Percentiles rank a stretch among this genome's conserved stretches.
Evolutionary conservation across 2,329 filamentous ascomycete genomes (phyloP).

Genomic region (Aureobasidium namibiae): DNA sequence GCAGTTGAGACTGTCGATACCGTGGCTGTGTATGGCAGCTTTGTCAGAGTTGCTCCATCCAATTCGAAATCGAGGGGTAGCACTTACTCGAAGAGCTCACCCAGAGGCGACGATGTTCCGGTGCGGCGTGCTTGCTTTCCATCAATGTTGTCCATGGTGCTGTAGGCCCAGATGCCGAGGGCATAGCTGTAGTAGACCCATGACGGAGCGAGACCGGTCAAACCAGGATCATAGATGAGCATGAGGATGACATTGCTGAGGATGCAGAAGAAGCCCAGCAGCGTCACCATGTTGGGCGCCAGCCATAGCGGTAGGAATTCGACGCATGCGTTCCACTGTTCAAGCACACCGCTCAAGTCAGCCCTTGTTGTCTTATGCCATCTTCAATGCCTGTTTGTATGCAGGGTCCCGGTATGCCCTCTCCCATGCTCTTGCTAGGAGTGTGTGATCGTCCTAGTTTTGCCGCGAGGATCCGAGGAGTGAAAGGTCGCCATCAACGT

Average conservation of each 20-base stretch:
- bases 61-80: slow-evolving; percentile 19
- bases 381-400: background rate
- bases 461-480: background rate
- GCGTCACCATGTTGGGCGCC: slow-evolving; percentile 94
- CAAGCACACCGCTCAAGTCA: slow-evolving; percentile 9
- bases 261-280: slow-evolving; percentile 92
- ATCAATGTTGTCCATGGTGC: slow-evolving; percentile 98
- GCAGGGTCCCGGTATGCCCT: background rate
- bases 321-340: slow-evolving; percentile 93
- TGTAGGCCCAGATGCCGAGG: slow-evolving; percentile 93
- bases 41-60: background rate
- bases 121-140: slow-evolving; percentile 95
- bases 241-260: slow-evolving; percentile 70
- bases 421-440: slow-evolving; percentile 6
- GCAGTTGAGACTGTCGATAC: slow-evolving; percentile 96
- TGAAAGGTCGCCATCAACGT: slow-evolving; percentile 34
- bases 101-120: slow-evolving; percentile 86
- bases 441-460: background rate
- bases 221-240: slow-evolving; percentile 76
- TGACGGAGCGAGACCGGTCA: slow-evolving; percentile 75
- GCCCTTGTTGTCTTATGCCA: background rate
- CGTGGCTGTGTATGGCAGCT: slow-evolving; percentile 50
- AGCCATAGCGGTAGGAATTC: slow-evolving; percentile 90
- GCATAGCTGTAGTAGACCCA: slow-evolving; percentile 98
- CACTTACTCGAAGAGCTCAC: slow-evolving; percentile 82